Percentiles rank a stretch among this genome's conserved stretches.
phyloP scores from a whole-genome alignment of 2,329 filamentous ascomycete species.

The Colletotrichum acutatum region DNA sequence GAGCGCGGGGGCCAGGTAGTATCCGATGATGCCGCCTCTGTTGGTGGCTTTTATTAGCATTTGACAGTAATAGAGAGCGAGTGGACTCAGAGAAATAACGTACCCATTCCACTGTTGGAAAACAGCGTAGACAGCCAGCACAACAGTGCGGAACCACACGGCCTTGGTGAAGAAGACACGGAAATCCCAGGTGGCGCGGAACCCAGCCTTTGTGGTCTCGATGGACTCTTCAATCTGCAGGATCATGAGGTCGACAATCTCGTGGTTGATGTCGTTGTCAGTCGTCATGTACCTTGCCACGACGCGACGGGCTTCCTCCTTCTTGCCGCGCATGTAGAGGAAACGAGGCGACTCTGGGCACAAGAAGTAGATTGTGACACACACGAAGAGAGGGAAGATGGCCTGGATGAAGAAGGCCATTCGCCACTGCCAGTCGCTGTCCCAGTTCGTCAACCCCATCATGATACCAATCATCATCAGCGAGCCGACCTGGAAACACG shows the following conservation, averaged over 20 bases:
- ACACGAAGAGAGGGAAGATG: slow-evolving; percentile 50
- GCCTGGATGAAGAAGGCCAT: slow-evolving; percentile 56
- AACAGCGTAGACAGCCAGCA: slow-evolving; percentile 56
- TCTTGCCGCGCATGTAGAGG: slow-evolving; percentile 49
- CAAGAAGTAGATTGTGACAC: slow-evolving; percentile 44
- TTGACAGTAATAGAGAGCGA: too few species aligned
- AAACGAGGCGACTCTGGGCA: slow-evolving; percentile 56
- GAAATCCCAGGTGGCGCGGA: slow-evolving; percentile 55
- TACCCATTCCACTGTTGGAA: slow-evolving; percentile 54
- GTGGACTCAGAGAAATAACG: background rate
- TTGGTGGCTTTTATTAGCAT: slow-evolving; percentile 28
- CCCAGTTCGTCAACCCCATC: slow-evolving; percentile 52
- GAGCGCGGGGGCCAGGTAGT: slow-evolving; percentile 53
- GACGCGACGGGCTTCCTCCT: slow-evolving; percentile 47
- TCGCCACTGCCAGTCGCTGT: slow-evolving; percentile 51
- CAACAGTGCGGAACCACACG: slow-evolving; percentile 54
- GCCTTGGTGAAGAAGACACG: slow-evolving; percentile 57
- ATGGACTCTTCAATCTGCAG: slow-evolving; percentile 57
- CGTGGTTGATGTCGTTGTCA: slow-evolving; percentile 49
- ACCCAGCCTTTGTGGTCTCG: slow-evolving; percentile 49
- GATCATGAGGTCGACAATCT: slow-evolving; percentile 53
- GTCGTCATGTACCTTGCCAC: slow-evolving; percentile 53
- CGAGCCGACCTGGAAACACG: slow-evolving; percentile 57
- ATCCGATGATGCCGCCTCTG: slow-evolving; percentile 55
- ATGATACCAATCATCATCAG: slow-evolving; percentile 54